A percentile compares a stretch with the other conserved stretches of the same genome.
Evolutionary conservation across 768 basidiomycete genomes (phyloP).

Genomic region (Trametes elegans): DNA sequence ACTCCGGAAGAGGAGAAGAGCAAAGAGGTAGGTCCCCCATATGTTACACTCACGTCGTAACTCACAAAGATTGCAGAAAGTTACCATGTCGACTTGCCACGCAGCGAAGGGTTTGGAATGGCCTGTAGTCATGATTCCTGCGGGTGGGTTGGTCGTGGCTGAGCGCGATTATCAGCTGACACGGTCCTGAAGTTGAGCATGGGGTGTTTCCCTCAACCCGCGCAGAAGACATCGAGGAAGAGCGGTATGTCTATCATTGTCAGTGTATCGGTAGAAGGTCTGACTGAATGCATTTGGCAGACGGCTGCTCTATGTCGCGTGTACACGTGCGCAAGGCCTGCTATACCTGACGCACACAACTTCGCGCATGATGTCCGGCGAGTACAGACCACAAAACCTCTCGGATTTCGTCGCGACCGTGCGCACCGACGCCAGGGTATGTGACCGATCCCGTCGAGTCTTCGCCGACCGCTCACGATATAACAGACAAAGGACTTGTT

Average conservation of each 20-base stretch:
- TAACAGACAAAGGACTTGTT: conserved; percentile 37
- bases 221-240: conserved; percentile 75
- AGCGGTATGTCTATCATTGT: conserved; percentile 49
- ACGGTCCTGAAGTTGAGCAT: conserved; percentile 75
- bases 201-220: conserved; percentile 77
- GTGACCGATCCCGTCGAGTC: too few relatives aligned
- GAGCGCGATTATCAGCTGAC: neutral
- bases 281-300: conserved; percentile 35
- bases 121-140: conserved; percentile 83
- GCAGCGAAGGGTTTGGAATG: conserved; percentile 91
- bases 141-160: conserved; percentile 41
- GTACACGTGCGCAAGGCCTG: conserved; percentile 77
- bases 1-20: conserved; percentile 50
- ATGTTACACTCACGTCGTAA: neutral
- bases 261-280: neutral
- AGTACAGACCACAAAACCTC: conserved; percentile 46
- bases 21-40: conserved; percentile 38
- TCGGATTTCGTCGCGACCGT: conserved; percentile 58
- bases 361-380: conserved; percentile 54
- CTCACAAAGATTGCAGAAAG: conserved; percentile 49
- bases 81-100: conserved; percentile 84
- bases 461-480: conserved; percentile 12
- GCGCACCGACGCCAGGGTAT: conserved; percentile 41
- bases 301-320: conserved; percentile 84
- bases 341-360: conserved; percentile 55